Base-by-base conservation (phyloP, 805 yeast genomes). In the Candida suzukii region DNA sequence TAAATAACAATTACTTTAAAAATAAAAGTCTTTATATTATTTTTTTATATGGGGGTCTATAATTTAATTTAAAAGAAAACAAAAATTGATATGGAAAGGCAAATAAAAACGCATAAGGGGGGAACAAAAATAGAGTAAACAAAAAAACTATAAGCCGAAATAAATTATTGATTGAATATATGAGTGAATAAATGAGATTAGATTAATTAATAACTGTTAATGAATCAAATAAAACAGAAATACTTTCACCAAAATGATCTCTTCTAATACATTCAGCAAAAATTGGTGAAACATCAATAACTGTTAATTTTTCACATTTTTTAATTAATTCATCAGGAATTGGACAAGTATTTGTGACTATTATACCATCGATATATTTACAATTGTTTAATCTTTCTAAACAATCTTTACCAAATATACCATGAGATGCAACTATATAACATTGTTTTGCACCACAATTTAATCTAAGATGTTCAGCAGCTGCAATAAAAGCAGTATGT, bases 231-330 rank as follows among this genome's bases (percentile, higher is more conserved):
- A 90, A 68, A 18, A 90, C 95, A 32, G 96, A 86, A 47, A 91
- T 90, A 53, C 95, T 83, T 69, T 91, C 98, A 61, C 99, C 99
- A 55, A 91, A 90, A 63, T 93, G 99, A 60, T 93, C 96, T 70
- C 99, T 84, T 68, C 99, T 82, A 46, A 93, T 91, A 65, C 98
- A 93, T 70, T 93, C 99, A 28, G 98, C 98, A 58, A 93, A 85
- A 41, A 93, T 88, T 17, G 95, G 84, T 46, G 96, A 84, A 38
- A 93, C 95, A 57, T 93, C 99, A 54, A 93, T 88, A 38, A 88
- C 83, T 14, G 79, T 80, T 53, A 93, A 71, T 63, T 93, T 93
- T 44, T 76, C 68, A 47, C 81, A 72, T 38, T 69, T 71, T 40
- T 68, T 71, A 26, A 74, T 64, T 51, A 75, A 71, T 44, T 77